Evolutionary conservation across 345 rosid genomes (phyloP), one percentile per base, ranked within the genome.

Genomic region (Erucastrum elatum): DNA sequence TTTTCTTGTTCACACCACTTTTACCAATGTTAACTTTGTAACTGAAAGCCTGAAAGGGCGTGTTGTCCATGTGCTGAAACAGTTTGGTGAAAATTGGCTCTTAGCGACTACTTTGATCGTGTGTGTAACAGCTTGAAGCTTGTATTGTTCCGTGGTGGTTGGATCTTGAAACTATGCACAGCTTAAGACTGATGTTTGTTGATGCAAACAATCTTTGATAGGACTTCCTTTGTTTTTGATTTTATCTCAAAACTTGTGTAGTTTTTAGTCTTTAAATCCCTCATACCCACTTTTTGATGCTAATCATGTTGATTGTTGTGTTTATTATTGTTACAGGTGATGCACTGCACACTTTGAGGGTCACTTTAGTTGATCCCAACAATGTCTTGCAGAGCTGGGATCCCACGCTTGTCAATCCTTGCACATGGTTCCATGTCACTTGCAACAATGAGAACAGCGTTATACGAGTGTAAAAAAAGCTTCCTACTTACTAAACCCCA

Each of bases 381-480:
- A 92, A 89, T 85, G 95, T 94, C 69, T 87, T 94, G 75, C 97
- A 92, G 82, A 94, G 98, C 84, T 94, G 98, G 98, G 98, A 94
- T 82, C 94, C 97, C 63, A 92, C 97, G 26, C 98, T 94, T 73
- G 98, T 92, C 77, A 91, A 92, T 75, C 98, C 98, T 53, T 94
- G 98, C 82, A 94, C 98, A 4, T 94, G 98, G 98, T 92, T 92
- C 80, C 98, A 94, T 63, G 95, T 94, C 46, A 92, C 98, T 8
- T 94, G 98, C 80, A 90, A 94, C 91, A 91, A 90, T 75, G 98
- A 94, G 68, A 91, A 92, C 77, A 94, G 98, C 75, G 98, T 94
- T 44, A 91, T 91, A 63, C 83, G 98, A 86, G 98, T 94, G 98
- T 94, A 87, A 83, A 27, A 27, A 87, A 83, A 53, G 82, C 75